These are phyloP conservation scores for Colletotrichum siamense DNA, from an alignment of 2,329 filamentous ascomycete species.

Conservation along the genomic window DNA sequence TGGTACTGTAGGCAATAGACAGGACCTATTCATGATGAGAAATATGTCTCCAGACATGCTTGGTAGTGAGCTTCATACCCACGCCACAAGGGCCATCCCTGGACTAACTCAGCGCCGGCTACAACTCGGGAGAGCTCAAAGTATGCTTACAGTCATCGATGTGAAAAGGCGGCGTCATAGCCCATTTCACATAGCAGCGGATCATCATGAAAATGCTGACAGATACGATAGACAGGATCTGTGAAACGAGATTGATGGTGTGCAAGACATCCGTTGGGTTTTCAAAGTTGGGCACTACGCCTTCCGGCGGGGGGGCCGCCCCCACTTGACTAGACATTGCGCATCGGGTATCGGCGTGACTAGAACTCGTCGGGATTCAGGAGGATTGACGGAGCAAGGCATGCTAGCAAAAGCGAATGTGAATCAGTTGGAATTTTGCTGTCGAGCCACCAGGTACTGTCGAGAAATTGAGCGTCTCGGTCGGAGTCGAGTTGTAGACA, in stretches of 20 bases:
- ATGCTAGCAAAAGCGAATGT: constrained; percentile 1
- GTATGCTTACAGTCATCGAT: constrained; percentile 32
- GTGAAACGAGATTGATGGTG: constrained; percentile 31
- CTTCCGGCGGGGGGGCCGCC: constrained; percentile 28
- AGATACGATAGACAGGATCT: constrained; percentile 30
- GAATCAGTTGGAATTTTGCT: not conserved
- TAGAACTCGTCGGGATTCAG: not conserved
- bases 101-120: not conserved
- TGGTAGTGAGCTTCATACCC: not conserved
- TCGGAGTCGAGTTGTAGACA: too few relatives aligned
- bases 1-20: constrained; percentile 32
- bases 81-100: constrained; percentile 11
- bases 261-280: constrained; percentile 31
- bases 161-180: constrained; percentile 16
- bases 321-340: constrained; percentile 5
- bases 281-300: constrained; percentile 28
- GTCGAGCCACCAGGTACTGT: not conserved
- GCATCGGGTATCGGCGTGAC: not conserved
- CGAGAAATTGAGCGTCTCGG: not conserved
- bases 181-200: constrained; percentile 30
- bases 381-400: not conserved
- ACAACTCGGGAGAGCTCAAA: fast-evolving
- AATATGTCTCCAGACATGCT: not conserved
- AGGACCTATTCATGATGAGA: constrained; percentile 25
- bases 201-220: constrained; percentile 30